Base-by-base conservation (phyloP, 805 yeast genomes). In the Cyberlindnera mycetangii region DNA sequence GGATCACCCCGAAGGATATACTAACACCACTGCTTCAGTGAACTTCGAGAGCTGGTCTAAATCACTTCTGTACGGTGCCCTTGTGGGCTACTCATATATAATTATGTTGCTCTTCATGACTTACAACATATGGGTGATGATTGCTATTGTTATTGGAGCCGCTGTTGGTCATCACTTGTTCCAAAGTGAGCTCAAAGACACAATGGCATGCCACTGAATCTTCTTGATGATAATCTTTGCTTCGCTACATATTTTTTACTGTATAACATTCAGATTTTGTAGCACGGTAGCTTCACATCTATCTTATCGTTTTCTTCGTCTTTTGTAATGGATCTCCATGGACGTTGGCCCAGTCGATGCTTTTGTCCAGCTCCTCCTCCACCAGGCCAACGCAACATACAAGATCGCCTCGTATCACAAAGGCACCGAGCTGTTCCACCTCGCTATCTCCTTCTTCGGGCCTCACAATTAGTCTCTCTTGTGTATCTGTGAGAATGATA, bases 21-120 rank as follows among this genome's bases (percentile, higher is more conserved):
- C 45, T 42, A 37, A 39, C 52, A 51, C 38, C 3, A 15, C 3
- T 22, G 21, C 18, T 10, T 8, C 42, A 42, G 56, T 42, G 21
- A 42, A 41, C 59, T 51, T 47, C 34, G 41, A 37, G 2, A 38
- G 49, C 24, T 47, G 68, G 36, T 64, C 62, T 40, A 67, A 65
- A 50, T 66, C 81, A 8, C 48, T 71, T 14, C 52, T 74, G 30
- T 85, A 85, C 58, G 89, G 83, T 1, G 48, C 76, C 9, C 86
- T 82, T 56, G 86, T 84, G 5, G 81, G 81, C 1, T 83, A 79
- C 56, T 81, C 89, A 4, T 83, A 84, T 56, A 66, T 81, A 68
- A 66, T 81, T 55, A 86, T 87, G 95, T 74, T 86, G 53, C 77
- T 88, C 0, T 87, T 86, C 54, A 87, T 87, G 96, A 85, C 92